These are phyloP conservation scores for Nothopassalora personata DNA, from an alignment of 2,329 filamentous ascomycete species.

Conservation along the genomic window DNA sequence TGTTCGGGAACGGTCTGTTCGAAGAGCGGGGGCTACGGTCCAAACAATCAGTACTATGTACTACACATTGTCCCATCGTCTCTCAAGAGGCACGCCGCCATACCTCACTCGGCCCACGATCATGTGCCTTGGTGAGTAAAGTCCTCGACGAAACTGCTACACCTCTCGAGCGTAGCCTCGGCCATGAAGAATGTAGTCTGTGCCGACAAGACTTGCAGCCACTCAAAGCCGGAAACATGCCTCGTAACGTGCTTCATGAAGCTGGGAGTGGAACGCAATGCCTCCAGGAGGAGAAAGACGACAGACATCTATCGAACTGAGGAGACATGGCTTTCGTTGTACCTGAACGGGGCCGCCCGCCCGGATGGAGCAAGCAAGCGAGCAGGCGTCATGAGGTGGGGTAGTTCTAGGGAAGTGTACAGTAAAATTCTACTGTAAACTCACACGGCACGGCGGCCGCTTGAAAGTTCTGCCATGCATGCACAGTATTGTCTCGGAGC, in stretches of 20 bases:
- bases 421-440: no score
- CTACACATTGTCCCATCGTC: not conserved
- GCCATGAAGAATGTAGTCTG: not conserved
- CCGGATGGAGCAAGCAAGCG: not conserved
- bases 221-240: constrained; percentile 10
- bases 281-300: not conserved
- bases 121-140: constrained; percentile 28
- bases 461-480: no score
- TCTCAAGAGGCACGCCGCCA: not conserved
- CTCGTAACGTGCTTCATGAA: not conserved
- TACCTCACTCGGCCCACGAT: constrained; percentile 29
- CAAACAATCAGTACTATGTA: constrained; percentile 1
- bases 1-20: constrained; percentile 66
- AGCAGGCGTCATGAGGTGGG: not conserved
- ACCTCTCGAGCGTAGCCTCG: not conserved
- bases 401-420: no score
- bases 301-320: no score
- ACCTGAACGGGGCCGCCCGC: not conserved
- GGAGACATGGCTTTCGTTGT: not conserved
- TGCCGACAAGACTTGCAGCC: constrained; percentile 11
- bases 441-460: no score
- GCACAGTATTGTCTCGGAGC: no score
- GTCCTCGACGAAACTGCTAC: not conserved
- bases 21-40: constrained; percentile 59
- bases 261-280: not conserved